Evolutionary conservation across 495 filamentous ascomycete genomes (phyloP).

Genomic region (Neurospora tetrasperma): DNA sequence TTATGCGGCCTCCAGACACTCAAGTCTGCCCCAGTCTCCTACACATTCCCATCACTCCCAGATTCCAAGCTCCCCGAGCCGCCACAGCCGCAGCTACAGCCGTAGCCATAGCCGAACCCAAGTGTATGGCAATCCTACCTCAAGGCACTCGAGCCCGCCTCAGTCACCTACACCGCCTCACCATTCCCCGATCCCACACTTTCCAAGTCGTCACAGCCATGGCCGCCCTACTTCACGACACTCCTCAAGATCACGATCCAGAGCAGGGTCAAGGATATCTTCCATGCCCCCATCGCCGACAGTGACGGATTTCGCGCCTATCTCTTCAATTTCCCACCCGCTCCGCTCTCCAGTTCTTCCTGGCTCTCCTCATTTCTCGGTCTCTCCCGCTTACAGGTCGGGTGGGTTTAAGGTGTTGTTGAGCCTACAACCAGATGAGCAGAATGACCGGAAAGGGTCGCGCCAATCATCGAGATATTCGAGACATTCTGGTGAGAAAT

Average conservation of each 20-base stretch:
- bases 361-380: neutral
- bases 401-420: neutral
- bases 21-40: neutral
- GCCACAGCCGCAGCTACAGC: neutral
- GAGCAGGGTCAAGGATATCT: neutral
- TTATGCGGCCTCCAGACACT: neutral
- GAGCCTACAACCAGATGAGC: neutral
- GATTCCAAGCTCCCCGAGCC: neutral
- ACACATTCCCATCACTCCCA: neutral
- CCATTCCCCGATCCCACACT: neutral
- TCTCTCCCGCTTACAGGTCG: neutral
- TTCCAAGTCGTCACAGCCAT: neutral
- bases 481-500: neutral
- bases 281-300: neutral
- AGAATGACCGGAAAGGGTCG: neutral
- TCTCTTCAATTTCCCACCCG: neutral
- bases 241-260: neutral
- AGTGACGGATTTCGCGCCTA: neutral
- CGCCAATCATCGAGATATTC: neutral
- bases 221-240: neutral
- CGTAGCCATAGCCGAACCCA: neutral
- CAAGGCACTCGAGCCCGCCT: neutral
- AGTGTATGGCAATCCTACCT: neutral
- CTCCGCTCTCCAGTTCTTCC: neutral
- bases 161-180: neutral